These are phyloP conservation scores for Arabidopsis arenosa DNA, from an alignment of 345 rosid species.

Conservation along the genomic window DNA sequence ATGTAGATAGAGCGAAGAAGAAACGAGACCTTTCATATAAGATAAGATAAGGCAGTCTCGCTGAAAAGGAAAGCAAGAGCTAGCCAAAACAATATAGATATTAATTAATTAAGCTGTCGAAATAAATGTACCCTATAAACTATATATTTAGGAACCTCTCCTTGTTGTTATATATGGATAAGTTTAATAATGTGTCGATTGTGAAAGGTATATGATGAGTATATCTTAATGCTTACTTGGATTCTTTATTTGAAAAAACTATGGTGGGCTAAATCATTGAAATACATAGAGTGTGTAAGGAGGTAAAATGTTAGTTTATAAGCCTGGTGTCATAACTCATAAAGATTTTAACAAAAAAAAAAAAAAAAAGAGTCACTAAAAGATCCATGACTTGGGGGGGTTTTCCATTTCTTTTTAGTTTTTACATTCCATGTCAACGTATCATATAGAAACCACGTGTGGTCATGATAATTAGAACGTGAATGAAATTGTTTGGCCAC, in stretches of 20 bases:
- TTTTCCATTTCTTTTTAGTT: slow-evolving; percentile 17
- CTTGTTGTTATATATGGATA: slow-evolving; percentile 33
- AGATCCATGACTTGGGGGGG: background rate
- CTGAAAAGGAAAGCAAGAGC: slow-evolving; percentile 21
- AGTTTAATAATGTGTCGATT: background rate
- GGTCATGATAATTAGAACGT: slow-evolving; percentile 23
- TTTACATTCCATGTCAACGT: slow-evolving; percentile 24
- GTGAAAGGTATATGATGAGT: too few species aligned
- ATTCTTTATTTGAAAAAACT: background rate
- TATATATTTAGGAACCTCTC: slow-evolving; percentile 24
- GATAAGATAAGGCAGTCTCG: slow-evolving; percentile 32
- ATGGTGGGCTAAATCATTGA: background rate
- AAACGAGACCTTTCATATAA: slow-evolving; percentile 45
- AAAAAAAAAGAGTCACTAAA: background rate
- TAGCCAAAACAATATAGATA: slow-evolving; percentile 16
- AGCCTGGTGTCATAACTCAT: slow-evolving; percentile 1
- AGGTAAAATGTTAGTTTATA: background rate
- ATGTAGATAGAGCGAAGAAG: slow-evolving; percentile 24
- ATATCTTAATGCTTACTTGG: too few species aligned
- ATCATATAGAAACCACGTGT: slow-evolving; percentile 32
- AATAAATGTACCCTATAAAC: slow-evolving; percentile 15
- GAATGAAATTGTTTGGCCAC: slow-evolving; percentile 21
- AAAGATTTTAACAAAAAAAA: background rate
- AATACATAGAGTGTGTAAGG: background rate
- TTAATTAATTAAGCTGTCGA: slow-evolving; percentile 22